phyloP scores from a whole-genome alignment of 75 land plant species.

The Picea sitchensis region DNA sequence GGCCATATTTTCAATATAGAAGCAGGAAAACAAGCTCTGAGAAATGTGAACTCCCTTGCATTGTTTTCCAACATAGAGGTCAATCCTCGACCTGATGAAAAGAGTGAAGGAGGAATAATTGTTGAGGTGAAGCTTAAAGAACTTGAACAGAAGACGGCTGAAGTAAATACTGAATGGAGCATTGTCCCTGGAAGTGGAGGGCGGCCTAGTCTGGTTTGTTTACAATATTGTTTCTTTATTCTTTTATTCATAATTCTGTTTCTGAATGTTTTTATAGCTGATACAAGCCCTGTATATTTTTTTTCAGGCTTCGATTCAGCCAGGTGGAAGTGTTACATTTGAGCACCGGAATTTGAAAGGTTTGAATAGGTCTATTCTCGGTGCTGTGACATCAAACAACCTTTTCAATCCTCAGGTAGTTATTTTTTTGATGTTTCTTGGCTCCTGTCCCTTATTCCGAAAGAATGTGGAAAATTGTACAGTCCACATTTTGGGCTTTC shows the following conservation, averaged over 20 bases:
- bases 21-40: conserved; percentile 90
- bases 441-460: neutral
- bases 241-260: neutral
- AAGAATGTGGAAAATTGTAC: neutral
- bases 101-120: conserved; percentile 88
- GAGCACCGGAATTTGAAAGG: conserved; percentile 94
- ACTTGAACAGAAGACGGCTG: conserved; percentile 90
- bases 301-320: conserved; percentile 81
- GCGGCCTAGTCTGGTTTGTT: conserved; percentile 76
- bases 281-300: neutral
- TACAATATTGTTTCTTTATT: neutral
- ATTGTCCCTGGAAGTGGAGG: conserved; percentile 94
- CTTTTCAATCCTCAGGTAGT: conserved; percentile 94
- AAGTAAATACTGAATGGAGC: conserved; percentile 96
- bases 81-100: conserved; percentile 93
- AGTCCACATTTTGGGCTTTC: too few species aligned
- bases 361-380: conserved; percentile 81
- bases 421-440: conserved; percentile 7
- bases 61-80: conserved; percentile 96
- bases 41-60: conserved; percentile 76
- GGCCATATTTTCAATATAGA: conserved; percentile 92
- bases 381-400: conserved; percentile 86
- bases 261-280: too few species aligned
- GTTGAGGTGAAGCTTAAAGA: conserved; percentile 96
- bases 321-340: conserved; percentile 97